Evolutionary conservation across 139 green algal genomes (phyloP), one percentile per base, ranked within the genome.

Genomic region (Pleodorina starrii): DNA sequence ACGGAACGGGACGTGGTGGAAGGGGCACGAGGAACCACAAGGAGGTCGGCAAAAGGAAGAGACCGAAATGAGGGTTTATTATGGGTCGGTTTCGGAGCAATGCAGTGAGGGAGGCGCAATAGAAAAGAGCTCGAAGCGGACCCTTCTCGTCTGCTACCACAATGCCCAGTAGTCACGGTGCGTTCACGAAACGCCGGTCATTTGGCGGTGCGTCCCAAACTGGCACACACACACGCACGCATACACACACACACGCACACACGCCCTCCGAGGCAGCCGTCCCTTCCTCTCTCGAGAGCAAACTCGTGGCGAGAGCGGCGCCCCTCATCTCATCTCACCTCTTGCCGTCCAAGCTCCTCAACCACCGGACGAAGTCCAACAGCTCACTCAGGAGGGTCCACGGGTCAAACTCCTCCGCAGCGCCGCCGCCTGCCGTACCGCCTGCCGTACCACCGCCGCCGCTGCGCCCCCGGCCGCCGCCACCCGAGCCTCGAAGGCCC

Each of bases 321-420:
- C n/a, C n/a, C n/a, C n/a, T n/a, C n/a, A n/a, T n/a, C n/a, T n/a
- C n/a, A n/a, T n/a, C n/a, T n/a, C n/a, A n/a, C 54, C 69, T 77
- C 35, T 48, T 48, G 19, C 4, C 2, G 35, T 77, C 69, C 69
- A 77, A 25, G 5, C 42, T 14, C 25, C 72, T 40, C 19, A 80
- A 36, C 72, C 72, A 80, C 25, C 72, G 40, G 5, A 80, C 72
- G 27, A 54, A 80, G 42, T 80, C 72, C 72, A 59, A 19, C 40
- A 80, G 38, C 42, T 80, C 72, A n/a, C 21, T 23, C 23, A 57
- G 2, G 7, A 80, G 19, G 29, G 40, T 11, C 72, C 72, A 80
- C 23, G 72, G 72, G 40, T 80, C 72, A 17, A 57, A 35, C 40
- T 80, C 72, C 23, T 57, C 72, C 7, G 40, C 69, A n/a, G 12